Percentiles rank a stretch among this genome's conserved stretches.
Conservation (phyloP, 345 rosid species). For the Chamaenerion angustifolium region DNA sequence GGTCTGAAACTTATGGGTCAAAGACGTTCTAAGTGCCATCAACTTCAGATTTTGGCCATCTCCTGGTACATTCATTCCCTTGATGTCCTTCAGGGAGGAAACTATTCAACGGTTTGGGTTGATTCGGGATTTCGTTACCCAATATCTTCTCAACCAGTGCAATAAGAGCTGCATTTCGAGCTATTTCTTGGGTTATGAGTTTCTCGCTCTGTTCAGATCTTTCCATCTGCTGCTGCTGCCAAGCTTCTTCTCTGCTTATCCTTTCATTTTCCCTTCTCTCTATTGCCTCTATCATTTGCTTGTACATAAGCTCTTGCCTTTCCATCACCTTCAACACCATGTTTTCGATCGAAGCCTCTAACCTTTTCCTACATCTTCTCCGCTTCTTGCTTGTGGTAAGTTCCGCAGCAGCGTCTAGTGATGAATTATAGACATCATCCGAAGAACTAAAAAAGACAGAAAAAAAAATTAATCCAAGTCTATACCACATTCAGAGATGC, state of each 20-base stretch:
- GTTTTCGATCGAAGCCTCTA: conserved; percentile 36
- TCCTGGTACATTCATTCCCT: no score
- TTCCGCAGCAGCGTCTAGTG: conserved; percentile 8
- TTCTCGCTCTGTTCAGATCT: conserved; percentile 47
- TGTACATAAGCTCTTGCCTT: conserved; percentile 67
- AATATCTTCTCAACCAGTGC: conserved; percentile 33
- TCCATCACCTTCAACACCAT: conserved; percentile 48
- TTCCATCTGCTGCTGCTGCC: conserved; percentile 57
- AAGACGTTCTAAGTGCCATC: no score
- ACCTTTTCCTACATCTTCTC: conserved; percentile 27
- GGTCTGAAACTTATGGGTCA: no score
- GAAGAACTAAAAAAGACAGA: conserved; percentile 32
- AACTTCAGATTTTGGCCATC: no score
- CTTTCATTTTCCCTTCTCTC: conserved; percentile 63
- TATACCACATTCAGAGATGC: not conserved
- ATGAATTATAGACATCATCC: conserved; percentile 22
- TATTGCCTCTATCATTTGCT: conserved; percentile 47
- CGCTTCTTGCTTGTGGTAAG: conserved; percentile 33
- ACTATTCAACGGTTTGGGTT: conserved; percentile 4
- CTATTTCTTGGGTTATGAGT: conserved; percentile 34
- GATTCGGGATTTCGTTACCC: conserved; percentile 31
- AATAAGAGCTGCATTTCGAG: conserved; percentile 48
- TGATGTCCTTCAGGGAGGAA: not conserved
- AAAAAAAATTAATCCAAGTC: not conserved
- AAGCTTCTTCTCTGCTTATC: conserved; percentile 53